Base-by-base conservation (phyloP, 2,329 filamentous ascomycete genomes). In the Penicillium sp. region DNA sequence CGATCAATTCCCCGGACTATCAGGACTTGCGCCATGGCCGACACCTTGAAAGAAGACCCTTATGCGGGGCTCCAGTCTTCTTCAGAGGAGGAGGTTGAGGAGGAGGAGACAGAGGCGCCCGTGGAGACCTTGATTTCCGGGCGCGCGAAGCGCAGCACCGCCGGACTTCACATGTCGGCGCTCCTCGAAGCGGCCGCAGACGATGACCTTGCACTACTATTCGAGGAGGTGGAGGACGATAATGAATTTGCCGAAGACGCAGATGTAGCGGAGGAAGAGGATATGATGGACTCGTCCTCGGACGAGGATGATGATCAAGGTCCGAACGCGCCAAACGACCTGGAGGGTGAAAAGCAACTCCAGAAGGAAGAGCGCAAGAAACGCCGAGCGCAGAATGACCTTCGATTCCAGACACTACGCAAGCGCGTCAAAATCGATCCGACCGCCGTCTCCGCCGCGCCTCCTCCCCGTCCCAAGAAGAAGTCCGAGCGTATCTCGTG, bases 341-440 rank as follows among this genome's bases (percentile, higher is more conserved):
- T 93, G 4, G 87, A 88, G 46, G 93, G 93, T 27, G 93, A 98
- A 70, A 86, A 84, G 60, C 89, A 95, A 69, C 68, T 98, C 44
- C 83, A 93, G 69, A 84, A 81, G 54, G 80, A 86, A 58, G 88
- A 85, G 58, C 80, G 75, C 58, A 87, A 88, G 66, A 95, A 95
- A 70, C 82, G 89, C 56, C 94, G 91, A 63, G 81, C 85, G 1
- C 82, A 87, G 60, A 83, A 89, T 50, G 83, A 81, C 23, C 83
- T 89, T 49, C 80, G 80, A 27, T 61, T 76, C 14, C 68, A 74
- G 31, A 72, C 71, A 8, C 61, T 72, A 44, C 69, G 85, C 52
- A 91, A 90, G 68, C 89, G 83, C 65, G 84, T 88, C 59, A 85
- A 84, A 61, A 87, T 90, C 56, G 80, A 83, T 64, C 75, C 71